Evolutionary conservation across 2,329 filamentous ascomycete genomes (phyloP), one percentile per base, ranked within the genome.

Genomic region (Colletotrichum lini): DNA sequence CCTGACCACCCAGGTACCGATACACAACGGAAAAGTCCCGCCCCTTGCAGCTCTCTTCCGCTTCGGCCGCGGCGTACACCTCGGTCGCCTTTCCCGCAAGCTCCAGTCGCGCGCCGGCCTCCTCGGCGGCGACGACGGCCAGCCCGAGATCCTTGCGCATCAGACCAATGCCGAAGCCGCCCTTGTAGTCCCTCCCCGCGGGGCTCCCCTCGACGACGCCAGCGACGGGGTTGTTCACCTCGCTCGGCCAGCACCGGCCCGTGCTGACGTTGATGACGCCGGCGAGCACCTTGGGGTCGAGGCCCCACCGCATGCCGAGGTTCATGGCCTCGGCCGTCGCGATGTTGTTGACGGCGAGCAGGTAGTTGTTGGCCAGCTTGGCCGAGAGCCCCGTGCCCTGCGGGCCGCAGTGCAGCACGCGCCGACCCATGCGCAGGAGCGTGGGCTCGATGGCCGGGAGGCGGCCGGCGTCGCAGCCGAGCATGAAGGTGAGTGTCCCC

Each of bases 361-460:
- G 89, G 81, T 99, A 99, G 82, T 99, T 99, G 84, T 99, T 99
- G 64, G 96, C 95, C 42, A 99, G 87, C 84, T 99, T 99, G 49
- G 93, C 96, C 13, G 94, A 93, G 1, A 99, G 88, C 0, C 96
- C 96, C 2, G 94, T 90, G 13, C 95, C 95, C 75, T 97, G 95
- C 0, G 86, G 86, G 4, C 96, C 96, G 77, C 97, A 93, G 80
- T 97, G 95, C 72, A 97, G 87, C 5, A 97, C 92, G 71, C 92
- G 92, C 78, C 91, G 91, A 65, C 96, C 96, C 95, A 99, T 98
- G 72, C 90, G 86, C 26, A 91, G 85, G 6, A 99, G 86, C 1
- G 95, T 86, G 0, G 90, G 87, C 68, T 92, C 92, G 12, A 93
- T 86, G 13, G 89, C 88, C 1, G 90, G 82, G 1, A 96, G 85